Conservation (phyloP, 2,329 filamentous ascomycete species). For the Alternaria viburni region DNA sequence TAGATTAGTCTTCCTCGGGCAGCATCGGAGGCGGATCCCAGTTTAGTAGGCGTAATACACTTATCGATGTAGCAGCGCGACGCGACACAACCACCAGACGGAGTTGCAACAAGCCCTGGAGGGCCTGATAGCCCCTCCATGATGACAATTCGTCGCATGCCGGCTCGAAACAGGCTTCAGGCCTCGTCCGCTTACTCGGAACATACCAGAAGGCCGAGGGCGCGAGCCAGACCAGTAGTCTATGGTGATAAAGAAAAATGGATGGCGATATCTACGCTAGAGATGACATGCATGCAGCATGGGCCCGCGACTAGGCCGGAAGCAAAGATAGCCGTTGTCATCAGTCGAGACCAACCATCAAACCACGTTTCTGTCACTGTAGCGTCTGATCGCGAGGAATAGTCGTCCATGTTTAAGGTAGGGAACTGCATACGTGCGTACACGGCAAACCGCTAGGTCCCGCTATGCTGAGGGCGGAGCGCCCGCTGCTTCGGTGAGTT, state of each 20-base stretch:
- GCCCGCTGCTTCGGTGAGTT: constrained; percentile 20
- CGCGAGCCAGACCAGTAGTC: constrained; percentile 5
- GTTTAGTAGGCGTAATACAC: constrained; percentile 20
- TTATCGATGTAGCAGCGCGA: constrained; percentile 14
- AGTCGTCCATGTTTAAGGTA: constrained; percentile 24
- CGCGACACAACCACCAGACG: constrained; percentile 4
- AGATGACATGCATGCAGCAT: constrained; percentile 6
- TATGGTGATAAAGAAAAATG: constrained; percentile 13
- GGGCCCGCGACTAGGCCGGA: constrained; percentile 22
- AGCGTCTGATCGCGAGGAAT: constrained; percentile 26
- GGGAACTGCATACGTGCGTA: background rate
- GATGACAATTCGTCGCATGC: background rate
- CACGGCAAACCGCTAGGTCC: constrained; percentile 6
- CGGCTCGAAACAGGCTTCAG: background rate
- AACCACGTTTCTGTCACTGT: constrained; percentile 25
- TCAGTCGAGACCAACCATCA: constrained; percentile 29
- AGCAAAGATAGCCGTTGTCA: constrained; percentile 23
- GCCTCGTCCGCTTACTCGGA: constrained; percentile 2
- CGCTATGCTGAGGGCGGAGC: constrained; percentile 9
- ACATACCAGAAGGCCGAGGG: background rate
- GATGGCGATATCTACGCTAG: constrained; percentile 14
- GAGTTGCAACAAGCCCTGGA: background rate
- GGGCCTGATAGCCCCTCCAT: background rate
- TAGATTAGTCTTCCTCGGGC: constrained; percentile 14
- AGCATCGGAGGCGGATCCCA: constrained; percentile 7